Conservation (phyloP, 345 rosid species). For the Rhodamnia rubescens region DNA sequence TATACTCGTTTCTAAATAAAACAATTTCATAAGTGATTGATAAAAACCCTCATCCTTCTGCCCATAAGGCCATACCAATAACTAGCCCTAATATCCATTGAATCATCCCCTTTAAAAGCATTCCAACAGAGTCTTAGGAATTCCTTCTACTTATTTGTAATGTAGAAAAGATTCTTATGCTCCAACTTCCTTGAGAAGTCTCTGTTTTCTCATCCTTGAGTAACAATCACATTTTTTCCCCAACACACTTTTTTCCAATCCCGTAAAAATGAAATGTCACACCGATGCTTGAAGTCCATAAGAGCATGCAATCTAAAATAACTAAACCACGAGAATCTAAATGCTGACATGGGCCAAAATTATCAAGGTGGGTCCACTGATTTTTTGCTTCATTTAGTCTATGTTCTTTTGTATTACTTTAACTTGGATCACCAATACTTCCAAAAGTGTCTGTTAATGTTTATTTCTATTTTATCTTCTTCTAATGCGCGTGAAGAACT, state of each 20-base stretch:
- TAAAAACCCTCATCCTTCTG: background rate
- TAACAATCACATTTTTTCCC: background rate
- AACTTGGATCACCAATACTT: background rate
- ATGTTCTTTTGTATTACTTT: background rate
- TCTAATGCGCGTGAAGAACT: background rate
- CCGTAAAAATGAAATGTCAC: background rate
- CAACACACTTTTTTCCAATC: background rate
- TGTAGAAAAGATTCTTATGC: too few species aligned
- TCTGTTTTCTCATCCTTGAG: too few species aligned
- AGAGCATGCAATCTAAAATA: background rate
- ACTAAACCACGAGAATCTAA: background rate
- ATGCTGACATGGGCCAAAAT: background rate
- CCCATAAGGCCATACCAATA: background rate
- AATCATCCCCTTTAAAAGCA: background rate
- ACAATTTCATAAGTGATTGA: background rate
- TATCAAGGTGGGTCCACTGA: background rate
- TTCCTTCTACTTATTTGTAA: background rate
- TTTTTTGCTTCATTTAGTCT: background rate
- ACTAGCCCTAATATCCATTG: background rate
- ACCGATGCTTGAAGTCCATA: background rate
- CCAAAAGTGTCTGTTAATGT: background rate
- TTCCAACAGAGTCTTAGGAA: background rate
- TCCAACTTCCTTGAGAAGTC: too few species aligned
- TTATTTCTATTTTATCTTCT: background rate
- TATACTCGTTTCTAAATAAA: background rate